A percentile compares a stretch with the other conserved stretches of the same genome.
Evolutionary conservation across 495 filamentous ascomycete genomes (phyloP).

Genomic region (Neurospora pannonica): DNA sequence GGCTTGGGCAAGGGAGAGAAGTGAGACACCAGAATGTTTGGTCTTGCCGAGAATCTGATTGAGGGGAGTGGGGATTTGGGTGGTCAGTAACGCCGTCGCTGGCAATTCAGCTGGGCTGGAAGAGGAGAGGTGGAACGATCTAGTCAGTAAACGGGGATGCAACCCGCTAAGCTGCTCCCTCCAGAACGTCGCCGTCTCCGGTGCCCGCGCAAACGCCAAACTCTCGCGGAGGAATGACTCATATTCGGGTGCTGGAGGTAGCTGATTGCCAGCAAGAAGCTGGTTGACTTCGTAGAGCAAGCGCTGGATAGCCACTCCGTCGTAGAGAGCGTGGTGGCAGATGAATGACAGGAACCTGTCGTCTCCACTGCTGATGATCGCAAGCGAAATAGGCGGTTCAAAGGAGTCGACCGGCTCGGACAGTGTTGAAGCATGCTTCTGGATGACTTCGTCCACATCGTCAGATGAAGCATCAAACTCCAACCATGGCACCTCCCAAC

Average conservation of each 20-base stretch:
- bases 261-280: slow-evolving; percentile 28
- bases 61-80: slow-evolving; percentile 20
- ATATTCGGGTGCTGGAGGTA: slow-evolving; percentile 39
- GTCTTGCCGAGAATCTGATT: slow-evolving; percentile 35
- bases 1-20: slow-evolving; percentile 56
- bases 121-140: background rate
- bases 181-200: slow-evolving; percentile 54
- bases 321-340: slow-evolving; percentile 72
- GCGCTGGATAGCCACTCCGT: slow-evolving; percentile 58
- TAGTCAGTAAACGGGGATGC: slow-evolving; percentile 34
- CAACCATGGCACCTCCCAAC: slow-evolving; percentile 23
- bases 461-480: slow-evolving; percentile 5
- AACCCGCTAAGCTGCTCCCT: slow-evolving; percentile 37
- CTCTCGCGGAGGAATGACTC: slow-evolving; percentile 28
- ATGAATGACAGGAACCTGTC: slow-evolving; percentile 45
- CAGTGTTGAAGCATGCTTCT: slow-evolving; percentile 16
- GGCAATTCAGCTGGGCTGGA: background rate
- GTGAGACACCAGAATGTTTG: slow-evolving; percentile 45
- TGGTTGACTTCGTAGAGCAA: slow-evolving; percentile 58
- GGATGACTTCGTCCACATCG: slow-evolving; percentile 1
- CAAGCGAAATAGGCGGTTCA: slow-evolving; percentile 30
- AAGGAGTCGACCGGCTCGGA: slow-evolving; percentile 22
- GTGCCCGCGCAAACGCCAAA: slow-evolving; percentile 6
- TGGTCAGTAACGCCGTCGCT: background rate
- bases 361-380: slow-evolving; percentile 13